A percentile compares a stretch with the other conserved stretches of the same genome.
Conservation (phyloP, 345 rosid species). For the Limnanthes douglasii region DNA sequence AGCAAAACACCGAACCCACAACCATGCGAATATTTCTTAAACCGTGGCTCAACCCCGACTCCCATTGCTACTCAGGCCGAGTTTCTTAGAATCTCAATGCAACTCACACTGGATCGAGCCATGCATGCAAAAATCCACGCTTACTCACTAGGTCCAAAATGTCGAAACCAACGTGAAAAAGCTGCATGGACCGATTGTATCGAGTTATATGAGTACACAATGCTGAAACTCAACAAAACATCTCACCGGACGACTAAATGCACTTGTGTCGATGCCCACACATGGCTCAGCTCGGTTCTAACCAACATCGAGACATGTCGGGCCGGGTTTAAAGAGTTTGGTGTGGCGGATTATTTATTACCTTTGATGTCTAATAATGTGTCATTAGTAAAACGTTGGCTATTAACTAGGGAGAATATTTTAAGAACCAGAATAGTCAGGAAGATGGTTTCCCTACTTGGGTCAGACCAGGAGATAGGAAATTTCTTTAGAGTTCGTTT, state of each 20-base stretch:
- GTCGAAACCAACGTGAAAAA: slow-evolving; percentile 35
- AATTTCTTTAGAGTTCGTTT: slow-evolving; percentile 47
- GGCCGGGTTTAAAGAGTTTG: slow-evolving; percentile 56
- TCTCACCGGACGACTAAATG: slow-evolving; percentile 23
- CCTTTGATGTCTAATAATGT: slow-evolving; percentile 78
- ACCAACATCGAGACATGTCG: slow-evolving; percentile 73
- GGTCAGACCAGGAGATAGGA: slow-evolving; percentile 62
- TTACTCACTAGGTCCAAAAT: slow-evolving; percentile 30
- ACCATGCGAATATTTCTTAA: slow-evolving; percentile 47
- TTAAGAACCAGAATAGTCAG: too few relatives aligned
- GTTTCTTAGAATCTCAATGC: slow-evolving; percentile 26
- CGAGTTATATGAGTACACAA: slow-evolving; percentile 29
- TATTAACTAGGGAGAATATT: slow-evolving; percentile 38
- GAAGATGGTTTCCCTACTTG: slow-evolving; percentile 57
- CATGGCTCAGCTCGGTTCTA: slow-evolving; percentile 93
- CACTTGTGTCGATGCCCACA: slow-evolving; percentile 49
- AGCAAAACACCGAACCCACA: slow-evolving; percentile 49
- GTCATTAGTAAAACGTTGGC: slow-evolving; percentile 63
- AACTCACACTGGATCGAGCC: slow-evolving; percentile 47
- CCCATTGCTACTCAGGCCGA: slow-evolving; percentile 20
- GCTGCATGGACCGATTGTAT: slow-evolving; percentile 70
- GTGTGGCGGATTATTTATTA: slow-evolving; percentile 29
- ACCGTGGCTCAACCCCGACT: slow-evolving; percentile 10
- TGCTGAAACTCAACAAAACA: slow-evolving; percentile 42
- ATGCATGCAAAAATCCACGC: slow-evolving; percentile 19